phyloP scores from a whole-genome alignment of 352 stramenopile genomes.

The Phytophthora parvispora region DNA sequence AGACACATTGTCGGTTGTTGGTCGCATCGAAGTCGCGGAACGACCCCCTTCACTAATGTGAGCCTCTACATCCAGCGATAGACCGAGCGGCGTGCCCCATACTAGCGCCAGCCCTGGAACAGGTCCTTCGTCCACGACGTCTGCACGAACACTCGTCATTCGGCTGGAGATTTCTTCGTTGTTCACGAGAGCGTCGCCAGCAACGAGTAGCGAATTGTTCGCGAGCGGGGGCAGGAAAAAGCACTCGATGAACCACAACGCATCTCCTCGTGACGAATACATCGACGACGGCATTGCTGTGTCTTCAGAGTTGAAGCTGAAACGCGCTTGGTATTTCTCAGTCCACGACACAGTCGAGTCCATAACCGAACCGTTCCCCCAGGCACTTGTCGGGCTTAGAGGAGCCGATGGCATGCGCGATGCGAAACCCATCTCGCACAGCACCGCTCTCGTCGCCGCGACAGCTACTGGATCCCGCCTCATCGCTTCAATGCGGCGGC shows the following conservation, averaged over 20 bases:
- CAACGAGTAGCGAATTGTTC: slow-evolving; percentile 47
- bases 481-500: slow-evolving; percentile 48
- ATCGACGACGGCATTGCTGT: slow-evolving; percentile 35
- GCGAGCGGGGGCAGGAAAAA: slow-evolving; percentile 53
- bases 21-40: slow-evolving; percentile 11
- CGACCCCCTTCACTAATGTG: slow-evolving; percentile 24
- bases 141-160: slow-evolving; percentile 21
- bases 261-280: slow-evolving; percentile 43
- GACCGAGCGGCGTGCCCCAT: slow-evolving; percentile 66
- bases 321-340: slow-evolving; percentile 16
- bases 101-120: slow-evolving; percentile 63
- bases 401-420: slow-evolving; percentile 8
- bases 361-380: slow-evolving; percentile 14
- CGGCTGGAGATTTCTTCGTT: slow-evolving; percentile 32
- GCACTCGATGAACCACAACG: slow-evolving; percentile 64
- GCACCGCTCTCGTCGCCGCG: slow-evolving; percentile 40
- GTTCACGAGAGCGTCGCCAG: slow-evolving; percentile 39
- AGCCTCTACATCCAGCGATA: slow-evolving; percentile 77
- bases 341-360: slow-evolving; percentile 13
- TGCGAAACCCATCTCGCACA: slow-evolving; percentile 35
- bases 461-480: slow-evolving; percentile 48
- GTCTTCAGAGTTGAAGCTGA: slow-evolving; percentile 24
- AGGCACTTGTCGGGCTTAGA: slow-evolving; percentile 17
- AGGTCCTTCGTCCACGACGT: slow-evolving; percentile 9
- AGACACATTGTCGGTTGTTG: slow-evolving; percentile 13